Percentiles rank a stretch among this genome's conserved stretches.
These are phyloP conservation scores for Aspergillus quadricinctus DNA, from an alignment of 2,329 filamentous ascomycete genomes.

Conservation along the genomic window DNA sequence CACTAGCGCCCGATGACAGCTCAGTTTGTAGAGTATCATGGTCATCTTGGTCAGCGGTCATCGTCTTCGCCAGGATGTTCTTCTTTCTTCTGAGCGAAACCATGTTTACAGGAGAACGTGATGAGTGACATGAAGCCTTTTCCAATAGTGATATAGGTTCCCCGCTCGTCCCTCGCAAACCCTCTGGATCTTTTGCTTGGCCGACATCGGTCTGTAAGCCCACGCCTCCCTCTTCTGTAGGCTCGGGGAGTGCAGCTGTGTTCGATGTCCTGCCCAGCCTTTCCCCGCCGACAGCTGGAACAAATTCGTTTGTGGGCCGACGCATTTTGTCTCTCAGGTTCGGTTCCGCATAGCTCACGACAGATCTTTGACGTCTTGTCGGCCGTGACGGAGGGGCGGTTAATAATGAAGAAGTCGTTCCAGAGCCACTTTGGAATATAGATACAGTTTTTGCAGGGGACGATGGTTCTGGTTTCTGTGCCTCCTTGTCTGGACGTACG, in stretches of 20 bases:
- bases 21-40: neutral
- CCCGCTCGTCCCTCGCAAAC: constrained; percentile 14
- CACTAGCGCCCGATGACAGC: neutral
- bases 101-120: constrained; percentile 18
- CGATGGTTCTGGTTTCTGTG: neutral
- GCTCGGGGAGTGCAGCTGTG: constrained; percentile 21
- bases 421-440: neutral
- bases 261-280: constrained; percentile 42
- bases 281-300: constrained; percentile 66
- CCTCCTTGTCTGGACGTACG: neutral
- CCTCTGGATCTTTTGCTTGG: constrained; percentile 4
- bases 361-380: constrained; percentile 61
- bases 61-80: constrained; percentile 20
- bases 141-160: constrained; percentile 14
- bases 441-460: neutral
- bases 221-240: constrained; percentile 7
- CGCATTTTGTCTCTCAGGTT: constrained; percentile 81
- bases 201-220: neutral
- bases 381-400: constrained; percentile 54
- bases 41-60: neutral
- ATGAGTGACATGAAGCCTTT: constrained; percentile 7
- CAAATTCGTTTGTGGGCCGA: constrained; percentile 69
- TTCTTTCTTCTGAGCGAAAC: constrained; percentile 31
- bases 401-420: constrained; percentile 28
- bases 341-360: constrained; percentile 77